Evolutionary conservation across 208 protist species (phyloP), one percentile per base, ranked within the genome.

Genomic region (Leishmania braziliensis): DNA sequence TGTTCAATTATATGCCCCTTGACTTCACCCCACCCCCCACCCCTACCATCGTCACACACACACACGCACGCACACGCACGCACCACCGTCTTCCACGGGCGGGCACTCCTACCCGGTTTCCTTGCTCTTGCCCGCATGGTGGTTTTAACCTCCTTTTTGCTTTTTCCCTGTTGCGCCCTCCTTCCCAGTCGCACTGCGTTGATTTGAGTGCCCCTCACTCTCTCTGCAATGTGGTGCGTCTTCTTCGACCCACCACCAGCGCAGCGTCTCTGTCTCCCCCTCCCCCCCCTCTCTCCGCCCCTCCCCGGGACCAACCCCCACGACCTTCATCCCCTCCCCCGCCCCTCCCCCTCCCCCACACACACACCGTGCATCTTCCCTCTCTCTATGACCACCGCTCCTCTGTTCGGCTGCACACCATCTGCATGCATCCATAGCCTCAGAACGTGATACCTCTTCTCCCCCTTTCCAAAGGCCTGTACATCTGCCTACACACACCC

Each of bases 361-460:
- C 43, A 46, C 50, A 12, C 43, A 46, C 43, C 4, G 43, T 0
- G 43, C 43, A 46, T 46, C 43, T 46, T 46, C 43, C 43, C n/a
- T 77, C 71, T 36, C 51, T 26, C 56, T 0, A 62, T n/a, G 5
- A 63, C 9, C 33, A 63, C 12, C 74, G 43, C 56, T 20, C 14
- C 74, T 20, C 26, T 78, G 56, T 71, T 53, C 54, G 39, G 62
- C 12, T 14, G 77, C 76, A 56, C 54, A 36, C 10, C 43, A 75
- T 56, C 20, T 3, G 6, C 20, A 18, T 23, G 8, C 16, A n/a
- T 60, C 43, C 3, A 56, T 39, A 10, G 39, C 2, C 29, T 68
- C 51, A 50, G 43, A 29, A 4, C 54, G 33, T 18, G 29, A 0
- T 29, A 16, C 10, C 12, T 62, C 9, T 20, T n/a, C 53, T 63